Evolutionary conservation across 176 grass and related monocot genomes (phyloP).

Genomic region (Rhipidocladum racemiflorum): DNA sequence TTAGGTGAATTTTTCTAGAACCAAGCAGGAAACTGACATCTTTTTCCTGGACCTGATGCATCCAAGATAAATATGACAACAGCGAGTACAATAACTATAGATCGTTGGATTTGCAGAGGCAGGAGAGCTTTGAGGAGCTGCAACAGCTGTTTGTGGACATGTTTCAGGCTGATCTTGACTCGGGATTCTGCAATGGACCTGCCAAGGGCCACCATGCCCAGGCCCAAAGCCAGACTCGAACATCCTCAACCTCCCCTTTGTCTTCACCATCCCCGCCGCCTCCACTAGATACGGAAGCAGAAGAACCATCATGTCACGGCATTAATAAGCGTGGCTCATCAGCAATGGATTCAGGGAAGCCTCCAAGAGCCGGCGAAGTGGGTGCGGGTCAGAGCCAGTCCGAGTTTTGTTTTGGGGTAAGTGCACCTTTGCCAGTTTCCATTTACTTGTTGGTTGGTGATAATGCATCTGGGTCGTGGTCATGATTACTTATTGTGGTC

Average conservation of each 20-base stretch:
- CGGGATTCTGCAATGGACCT: constrained; percentile 48
- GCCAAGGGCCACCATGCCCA: constrained; percentile 1
- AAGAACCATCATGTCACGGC: constrained; percentile 34
- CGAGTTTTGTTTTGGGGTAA: constrained; percentile 85
- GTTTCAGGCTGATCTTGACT: constrained; percentile 74
- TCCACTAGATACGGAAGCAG: constrained; percentile 25
- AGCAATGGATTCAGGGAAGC: constrained; percentile 54
- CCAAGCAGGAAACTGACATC: neutral
- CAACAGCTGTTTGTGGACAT: constrained; percentile 86
- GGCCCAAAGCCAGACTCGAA: constrained; percentile 25
- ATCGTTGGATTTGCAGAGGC: constrained; percentile 51
- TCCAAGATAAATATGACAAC: constrained; percentile 32
- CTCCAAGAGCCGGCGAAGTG: constrained; percentile 41
- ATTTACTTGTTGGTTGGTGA: constrained; percentile 8
- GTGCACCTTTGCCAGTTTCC: neutral
- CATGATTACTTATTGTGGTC: constrained; percentile 1
- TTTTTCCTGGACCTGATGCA: constrained; percentile 16
- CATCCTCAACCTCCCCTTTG: constrained; percentile 29
- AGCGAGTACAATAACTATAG: constrained; percentile 1
- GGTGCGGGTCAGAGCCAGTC: neutral
- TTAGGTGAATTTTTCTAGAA: constrained; percentile 31
- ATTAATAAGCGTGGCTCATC: constrained; percentile 64
- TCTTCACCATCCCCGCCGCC: constrained; percentile 38
- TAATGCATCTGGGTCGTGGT: neutral
- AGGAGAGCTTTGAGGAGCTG: constrained; percentile 85